Conservation (phyloP, 345 rosid species). For the Acer saccharum region DNA sequence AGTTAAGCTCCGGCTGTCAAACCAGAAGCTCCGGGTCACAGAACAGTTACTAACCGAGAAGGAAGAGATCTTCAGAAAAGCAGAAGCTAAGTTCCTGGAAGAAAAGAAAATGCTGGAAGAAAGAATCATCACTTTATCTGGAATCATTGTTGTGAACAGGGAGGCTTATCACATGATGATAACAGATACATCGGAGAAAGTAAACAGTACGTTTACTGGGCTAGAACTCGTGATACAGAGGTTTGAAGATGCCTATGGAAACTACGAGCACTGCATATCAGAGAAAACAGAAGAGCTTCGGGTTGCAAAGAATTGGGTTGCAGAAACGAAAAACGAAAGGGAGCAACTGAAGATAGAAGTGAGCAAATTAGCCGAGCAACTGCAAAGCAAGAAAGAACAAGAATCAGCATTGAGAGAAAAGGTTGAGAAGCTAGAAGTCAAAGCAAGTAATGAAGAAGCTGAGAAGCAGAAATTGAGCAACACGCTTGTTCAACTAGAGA, state of each 20-base stretch:
- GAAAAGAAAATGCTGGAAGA: conserved; percentile 66
- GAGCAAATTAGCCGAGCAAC: conserved; percentile 33
- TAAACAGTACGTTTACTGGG: conserved; percentile 37
- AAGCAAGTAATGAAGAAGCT: conserved; percentile 42
- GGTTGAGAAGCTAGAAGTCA: conserved; percentile 47
- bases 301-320: conserved; percentile 49
- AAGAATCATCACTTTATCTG: conserved; percentile 38
- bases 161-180: conserved; percentile 50
- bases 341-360: conserved; percentile 38
- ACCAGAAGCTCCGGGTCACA: conserved; percentile 90
- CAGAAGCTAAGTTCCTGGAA: conserved; percentile 64
- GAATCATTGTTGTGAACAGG: conserved; percentile 36
- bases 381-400: conserved; percentile 37
- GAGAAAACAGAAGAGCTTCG: conserved; percentile 44
- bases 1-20: conserved; percentile 84
- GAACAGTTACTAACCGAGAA: conserved; percentile 77
- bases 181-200: conserved; percentile 40
- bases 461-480: conserved; percentile 55
- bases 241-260: conserved; percentile 39
- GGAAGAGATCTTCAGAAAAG: conserved; percentile 64
- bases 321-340: conserved; percentile 39
- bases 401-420: conserved; percentile 34
- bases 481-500: conserved; percentile 36
- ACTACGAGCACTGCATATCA: conserved; percentile 39
- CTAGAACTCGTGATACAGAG: conserved; percentile 43